Evolutionary conservation across 2,329 filamentous ascomycete genomes (phyloP).

Genomic region (Neofusicoccum ribis): DNA sequence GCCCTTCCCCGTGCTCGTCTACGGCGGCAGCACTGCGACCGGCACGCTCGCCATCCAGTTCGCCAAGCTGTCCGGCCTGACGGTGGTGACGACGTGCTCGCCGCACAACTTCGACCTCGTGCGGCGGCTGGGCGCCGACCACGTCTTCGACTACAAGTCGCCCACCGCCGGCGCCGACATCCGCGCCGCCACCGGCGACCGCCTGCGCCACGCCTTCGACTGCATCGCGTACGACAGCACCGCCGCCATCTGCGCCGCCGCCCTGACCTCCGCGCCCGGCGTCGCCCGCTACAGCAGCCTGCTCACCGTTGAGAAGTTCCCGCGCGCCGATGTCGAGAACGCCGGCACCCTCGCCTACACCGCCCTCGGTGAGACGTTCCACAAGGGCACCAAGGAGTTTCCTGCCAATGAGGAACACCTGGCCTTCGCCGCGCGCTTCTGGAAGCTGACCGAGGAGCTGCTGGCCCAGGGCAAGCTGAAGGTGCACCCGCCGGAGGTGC

Average conservation of each 20-base stretch:
- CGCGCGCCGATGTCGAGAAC: conserved; percentile 46
- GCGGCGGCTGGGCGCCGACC: conserved; percentile 3
- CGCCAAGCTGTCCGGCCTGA: conserved; percentile 28
- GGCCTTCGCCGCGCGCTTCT: conserved; percentile 31
- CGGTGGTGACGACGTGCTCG: conserved; percentile 15
- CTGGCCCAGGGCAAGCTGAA: conserved; percentile 33
- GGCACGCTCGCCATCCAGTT: conserved; percentile 53
- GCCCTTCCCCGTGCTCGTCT: conserved; percentile 48
- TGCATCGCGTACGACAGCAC: conserved; percentile 47
- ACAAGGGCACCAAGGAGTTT: not conserved
- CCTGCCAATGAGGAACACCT: conserved; percentile 28
- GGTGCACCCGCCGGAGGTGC: conserved; percentile 31
- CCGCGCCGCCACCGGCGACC: conserved; percentile 45
- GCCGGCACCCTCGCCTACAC: conserved; percentile 46
- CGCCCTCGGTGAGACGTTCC: conserved; percentile 42
- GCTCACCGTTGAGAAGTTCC: conserved; percentile 38
- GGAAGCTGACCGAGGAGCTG: conserved; percentile 27
- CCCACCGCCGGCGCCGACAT: conserved; percentile 49
- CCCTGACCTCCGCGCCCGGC: conserved; percentile 34
- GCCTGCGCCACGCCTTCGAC: conserved; percentile 49
- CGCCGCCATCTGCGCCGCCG: conserved; percentile 41
- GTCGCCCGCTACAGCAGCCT: conserved; percentile 42
- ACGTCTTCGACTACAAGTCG: conserved; percentile 52
- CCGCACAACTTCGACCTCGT: conserved; percentile 16
- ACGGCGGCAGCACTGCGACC: conserved; percentile 54